Evolutionary conservation across 352 stramenopile species (phyloP).

Genomic region (Phytophthora pluvialis): DNA sequence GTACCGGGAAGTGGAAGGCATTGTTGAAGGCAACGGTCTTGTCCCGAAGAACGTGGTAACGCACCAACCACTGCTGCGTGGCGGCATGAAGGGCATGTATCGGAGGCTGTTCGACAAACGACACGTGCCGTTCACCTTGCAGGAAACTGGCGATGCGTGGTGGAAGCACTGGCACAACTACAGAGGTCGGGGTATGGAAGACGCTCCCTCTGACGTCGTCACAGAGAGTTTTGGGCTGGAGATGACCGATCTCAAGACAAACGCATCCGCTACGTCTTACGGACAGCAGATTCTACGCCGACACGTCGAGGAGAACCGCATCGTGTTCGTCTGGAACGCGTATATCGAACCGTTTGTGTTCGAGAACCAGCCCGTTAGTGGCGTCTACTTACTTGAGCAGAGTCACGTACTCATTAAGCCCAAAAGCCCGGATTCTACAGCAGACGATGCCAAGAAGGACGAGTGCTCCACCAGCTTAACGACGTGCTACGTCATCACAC

Average conservation of each 20-base stretch:
- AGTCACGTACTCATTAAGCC: constrained; percentile 65
- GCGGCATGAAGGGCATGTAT: constrained; percentile 45
- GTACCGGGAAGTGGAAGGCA: constrained; percentile 44
- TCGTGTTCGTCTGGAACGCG: constrained; percentile 64
- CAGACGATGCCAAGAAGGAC: constrained; percentile 20
- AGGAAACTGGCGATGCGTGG: constrained; percentile 41
- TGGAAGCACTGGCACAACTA: constrained; percentile 43
- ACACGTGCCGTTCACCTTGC: constrained; percentile 40
- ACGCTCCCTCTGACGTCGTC: constrained; percentile 47
- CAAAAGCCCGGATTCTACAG: constrained; percentile 15
- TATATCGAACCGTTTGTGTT: constrained; percentile 64
- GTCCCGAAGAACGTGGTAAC: constrained; percentile 23
- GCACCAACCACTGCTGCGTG: constrained; percentile 35
- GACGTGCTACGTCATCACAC: constrained; percentile 58
- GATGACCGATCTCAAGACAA: constrained; percentile 47
- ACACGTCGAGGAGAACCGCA: constrained; percentile 58
- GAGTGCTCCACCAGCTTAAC: constrained; percentile 50
- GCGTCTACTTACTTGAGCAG: constrained; percentile 54
- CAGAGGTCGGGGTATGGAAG: constrained; percentile 23
- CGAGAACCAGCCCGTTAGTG: constrained; percentile 42
- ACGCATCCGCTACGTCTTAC: constrained; percentile 51
- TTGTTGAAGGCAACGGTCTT: constrained; percentile 32
- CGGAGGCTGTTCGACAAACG: constrained; percentile 42
- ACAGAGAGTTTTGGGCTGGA: constrained; percentile 62
- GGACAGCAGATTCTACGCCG: constrained; percentile 61